These are phyloP conservation scores for Cenchrus purpureus DNA, from an alignment of 176 grass and related monocot species.

Conservation along the genomic window DNA sequence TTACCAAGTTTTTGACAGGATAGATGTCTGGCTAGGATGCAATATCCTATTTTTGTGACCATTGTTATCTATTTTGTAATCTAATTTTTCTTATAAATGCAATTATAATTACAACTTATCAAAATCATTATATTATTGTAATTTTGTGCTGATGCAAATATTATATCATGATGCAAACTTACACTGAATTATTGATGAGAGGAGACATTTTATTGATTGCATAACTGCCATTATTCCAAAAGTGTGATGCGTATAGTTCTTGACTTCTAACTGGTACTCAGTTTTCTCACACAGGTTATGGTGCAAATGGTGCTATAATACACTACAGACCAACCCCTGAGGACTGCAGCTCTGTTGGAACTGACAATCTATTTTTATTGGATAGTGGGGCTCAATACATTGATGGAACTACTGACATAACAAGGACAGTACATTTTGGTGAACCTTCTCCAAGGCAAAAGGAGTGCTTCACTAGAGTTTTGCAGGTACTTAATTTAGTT, in stretches of 20 bases:
- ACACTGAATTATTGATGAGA: not conserved
- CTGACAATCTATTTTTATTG: constrained; percentile 87
- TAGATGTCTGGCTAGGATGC: not conserved
- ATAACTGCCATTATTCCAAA: constrained; percentile 4
- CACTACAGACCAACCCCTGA: constrained; percentile 78
- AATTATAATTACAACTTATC: not conserved
- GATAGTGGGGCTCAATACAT: constrained; percentile 98
- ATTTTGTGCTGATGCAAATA: not conserved
- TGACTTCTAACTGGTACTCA: not conserved
- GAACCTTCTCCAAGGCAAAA: constrained; percentile 74
- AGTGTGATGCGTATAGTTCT: not conserved
- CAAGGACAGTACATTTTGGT: constrained; percentile 96
- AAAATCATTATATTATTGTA: constrained; percentile 5
- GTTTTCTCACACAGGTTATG: constrained; percentile 72
- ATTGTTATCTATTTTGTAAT: not conserved
- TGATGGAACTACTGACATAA: constrained; percentile 98
- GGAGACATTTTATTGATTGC: not conserved
- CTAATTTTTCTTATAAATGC: not conserved
- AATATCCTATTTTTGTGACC: not conserved
- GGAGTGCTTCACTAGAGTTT: constrained; percentile 96
- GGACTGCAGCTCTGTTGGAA: constrained; percentile 74
- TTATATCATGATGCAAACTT: not conserved
- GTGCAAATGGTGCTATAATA: constrained; percentile 98
- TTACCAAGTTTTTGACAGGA: not conserved
- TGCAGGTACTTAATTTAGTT: constrained; percentile 67